A percentile compares a stretch with the other conserved stretches of the same genome.
These are phyloP conservation scores for Dispira simplex DNA, from an alignment of 192 early-diverging fungal genomes.

Conservation along the genomic window DNA sequence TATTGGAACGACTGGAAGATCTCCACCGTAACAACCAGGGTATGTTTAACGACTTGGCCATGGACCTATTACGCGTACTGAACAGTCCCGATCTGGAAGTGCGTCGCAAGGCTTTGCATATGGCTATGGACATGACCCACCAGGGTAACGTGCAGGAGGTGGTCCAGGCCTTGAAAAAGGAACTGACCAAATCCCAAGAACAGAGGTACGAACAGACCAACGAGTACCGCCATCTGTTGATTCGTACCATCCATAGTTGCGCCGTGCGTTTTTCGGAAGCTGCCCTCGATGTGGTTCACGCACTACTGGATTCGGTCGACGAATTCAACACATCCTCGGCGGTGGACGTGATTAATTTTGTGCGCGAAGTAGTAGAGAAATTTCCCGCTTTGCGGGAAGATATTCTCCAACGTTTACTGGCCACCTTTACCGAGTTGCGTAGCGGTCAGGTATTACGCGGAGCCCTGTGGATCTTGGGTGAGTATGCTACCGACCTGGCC, in stretches of 20 bases:
- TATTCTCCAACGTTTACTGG: conserved; percentile 70
- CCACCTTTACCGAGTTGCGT: conserved; percentile 79
- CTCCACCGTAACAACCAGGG: conserved; percentile 78
- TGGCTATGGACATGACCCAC: conserved; percentile 85
- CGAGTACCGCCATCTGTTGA: conserved; percentile 89
- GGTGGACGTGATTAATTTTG: conserved; percentile 93
- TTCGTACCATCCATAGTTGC: conserved; percentile 90
- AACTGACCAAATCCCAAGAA: conserved; percentile 82
- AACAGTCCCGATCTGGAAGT: conserved; percentile 90
- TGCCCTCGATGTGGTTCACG: conserved; percentile 89
- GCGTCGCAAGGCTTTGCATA: conserved; percentile 67
- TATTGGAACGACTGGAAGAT: conserved; percentile 79
- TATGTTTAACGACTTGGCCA: conserved; percentile 83
- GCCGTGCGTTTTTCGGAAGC: conserved; percentile 94
- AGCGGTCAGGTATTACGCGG: conserved; percentile 87
- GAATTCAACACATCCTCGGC: conserved; percentile 74
- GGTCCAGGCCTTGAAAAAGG: conserved; percentile 87
- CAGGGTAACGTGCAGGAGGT: conserved; percentile 88
- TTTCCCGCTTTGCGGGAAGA: conserved; percentile 72
- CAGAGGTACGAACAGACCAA: conserved; percentile 63
- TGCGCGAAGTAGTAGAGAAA: conserved; percentile 95
- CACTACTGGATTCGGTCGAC: conserved; percentile 87
- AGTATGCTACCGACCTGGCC: conserved; percentile 65
- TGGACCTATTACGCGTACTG: conserved; percentile 90
- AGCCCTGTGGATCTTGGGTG: conserved; percentile 96